Conservation (phyloP, 1,284 basidiomycete genomes). For the Sphagnurus paluster region DNA sequence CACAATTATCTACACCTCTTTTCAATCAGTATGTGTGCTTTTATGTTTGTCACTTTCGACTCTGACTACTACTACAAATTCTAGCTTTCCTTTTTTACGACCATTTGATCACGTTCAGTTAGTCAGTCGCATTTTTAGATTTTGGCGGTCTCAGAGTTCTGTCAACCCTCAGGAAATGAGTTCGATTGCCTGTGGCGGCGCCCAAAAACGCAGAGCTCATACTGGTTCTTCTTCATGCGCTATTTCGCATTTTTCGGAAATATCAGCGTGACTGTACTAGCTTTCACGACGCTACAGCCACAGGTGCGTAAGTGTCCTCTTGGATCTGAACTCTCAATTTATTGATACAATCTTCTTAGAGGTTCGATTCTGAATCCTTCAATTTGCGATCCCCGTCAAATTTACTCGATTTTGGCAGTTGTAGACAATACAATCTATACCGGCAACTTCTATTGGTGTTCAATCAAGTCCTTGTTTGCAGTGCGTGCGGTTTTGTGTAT, state of each 20-base stretch:
- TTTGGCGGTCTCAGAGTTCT: neutral
- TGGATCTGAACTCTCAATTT: neutral
- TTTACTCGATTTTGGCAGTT: slow-evolving; percentile 5
- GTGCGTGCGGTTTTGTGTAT: slow-evolving; percentile 27
- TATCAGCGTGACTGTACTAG: slow-evolving; percentile 30
- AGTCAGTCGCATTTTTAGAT: neutral
- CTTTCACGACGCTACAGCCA: slow-evolving; percentile 25
- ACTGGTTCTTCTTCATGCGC: slow-evolving; percentile 44
- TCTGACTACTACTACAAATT: neutral
- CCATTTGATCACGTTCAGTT: slow-evolving; percentile 35
- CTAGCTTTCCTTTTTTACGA: slow-evolving; percentile 39
- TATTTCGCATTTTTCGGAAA: slow-evolving; percentile 41
- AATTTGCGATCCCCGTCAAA: neutral
- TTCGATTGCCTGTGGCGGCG: slow-evolving; percentile 40
- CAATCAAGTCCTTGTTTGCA: slow-evolving; percentile 40
- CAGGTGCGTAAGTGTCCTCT: slow-evolving; percentile 20
- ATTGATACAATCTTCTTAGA: slow-evolving; percentile 7
- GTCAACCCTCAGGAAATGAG: slow-evolving; percentile 31
- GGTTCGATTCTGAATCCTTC: slow-evolving; percentile 2
- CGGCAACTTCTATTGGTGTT: slow-evolving; percentile 39
- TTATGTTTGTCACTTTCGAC: neutral
- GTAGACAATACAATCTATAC: slow-evolving; percentile 27
- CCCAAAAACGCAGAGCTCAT: slow-evolving; percentile 34
- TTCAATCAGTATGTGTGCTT: slow-evolving; percentile 25
- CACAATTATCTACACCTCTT: slow-evolving; percentile 30